Percentiles rank a stretch among this genome's conserved stretches.
phyloP scores from a whole-genome alignment of 768 basidiomycete species.

The Tricholoma matsutake region DNA sequence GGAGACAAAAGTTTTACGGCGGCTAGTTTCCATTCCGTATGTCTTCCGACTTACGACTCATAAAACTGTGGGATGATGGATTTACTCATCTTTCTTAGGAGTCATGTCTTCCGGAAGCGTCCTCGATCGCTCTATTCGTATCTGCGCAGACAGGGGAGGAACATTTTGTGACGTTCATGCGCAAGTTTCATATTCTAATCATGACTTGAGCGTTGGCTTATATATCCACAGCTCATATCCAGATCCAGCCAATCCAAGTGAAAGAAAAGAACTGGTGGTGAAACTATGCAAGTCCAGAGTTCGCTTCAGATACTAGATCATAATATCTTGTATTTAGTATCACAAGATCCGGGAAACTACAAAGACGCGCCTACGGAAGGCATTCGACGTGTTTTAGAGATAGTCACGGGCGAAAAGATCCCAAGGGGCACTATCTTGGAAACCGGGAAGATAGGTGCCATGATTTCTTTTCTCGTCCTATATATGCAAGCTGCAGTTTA shows the following conservation, averaged over 20 bases:
- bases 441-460: slow-evolving; percentile 77
- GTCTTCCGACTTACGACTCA: background rate
- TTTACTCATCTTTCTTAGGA: too few relatives aligned
- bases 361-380: slow-evolving; percentile 93
- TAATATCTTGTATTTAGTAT: slow-evolving; percentile 48
- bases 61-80: background rate
- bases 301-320: background rate
- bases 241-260: slow-evolving; percentile 55
- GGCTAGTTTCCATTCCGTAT: background rate
- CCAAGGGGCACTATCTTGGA: slow-evolving; percentile 63
- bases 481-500: slow-evolving; percentile 5
- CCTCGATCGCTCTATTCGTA: slow-evolving; percentile 75
- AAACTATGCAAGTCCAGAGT: slow-evolving; percentile 67
- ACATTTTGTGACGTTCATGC: slow-evolving; percentile 92
- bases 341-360: slow-evolving; percentile 87
- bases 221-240: slow-evolving; percentile 60
- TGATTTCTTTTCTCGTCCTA: background rate
- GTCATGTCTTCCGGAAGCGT: slow-evolving; percentile 25
- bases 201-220: background rate
- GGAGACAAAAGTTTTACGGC: too few relatives aligned
- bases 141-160: slow-evolving; percentile 87
- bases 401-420: slow-evolving; percentile 64
- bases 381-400: slow-evolving; percentile 82
- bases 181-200: slow-evolving; percentile 36
- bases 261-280: slow-evolving; percentile 80